These are phyloP conservation scores for Entelexis paramagnoliae DNA, from an alignment of 1,139 yeast genomes.

Conservation along the genomic window DNA sequence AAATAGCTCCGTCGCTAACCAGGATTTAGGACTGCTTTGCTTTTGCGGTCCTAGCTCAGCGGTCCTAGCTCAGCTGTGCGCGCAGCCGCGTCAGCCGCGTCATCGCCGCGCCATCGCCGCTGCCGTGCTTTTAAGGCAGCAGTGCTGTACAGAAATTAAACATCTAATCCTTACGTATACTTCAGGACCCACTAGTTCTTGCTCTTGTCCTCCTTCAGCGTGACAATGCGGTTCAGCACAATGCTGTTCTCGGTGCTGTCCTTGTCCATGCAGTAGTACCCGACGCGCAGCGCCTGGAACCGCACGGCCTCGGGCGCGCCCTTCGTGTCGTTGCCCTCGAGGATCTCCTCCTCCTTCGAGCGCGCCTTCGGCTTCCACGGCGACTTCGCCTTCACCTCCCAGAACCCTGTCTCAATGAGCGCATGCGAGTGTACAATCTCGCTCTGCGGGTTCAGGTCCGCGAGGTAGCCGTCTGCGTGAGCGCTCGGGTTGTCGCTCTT, in stretches of 20 bases:
- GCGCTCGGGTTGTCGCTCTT: slow-evolving; percentile 83
- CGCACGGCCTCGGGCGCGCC: slow-evolving; percentile 73
- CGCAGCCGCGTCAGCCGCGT: too few species aligned
- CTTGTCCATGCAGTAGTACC: slow-evolving; percentile 85
- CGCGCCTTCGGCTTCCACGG: slow-evolving; percentile 59
- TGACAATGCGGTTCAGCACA: slow-evolving; percentile 77
- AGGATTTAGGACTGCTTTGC: too few species aligned
- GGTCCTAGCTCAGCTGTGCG: too few species aligned
- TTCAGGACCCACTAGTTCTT: slow-evolving; percentile 24
- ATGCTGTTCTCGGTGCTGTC: slow-evolving; percentile 54
- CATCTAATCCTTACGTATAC: not conserved
- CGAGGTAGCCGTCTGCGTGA: slow-evolving; percentile 77
- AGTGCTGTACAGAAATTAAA: not conserved
- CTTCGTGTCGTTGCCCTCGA: slow-evolving; percentile 47
- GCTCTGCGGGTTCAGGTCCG: slow-evolving; percentile 70
- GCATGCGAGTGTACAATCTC: slow-evolving; percentile 59
- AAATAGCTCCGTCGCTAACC: too few species aligned
- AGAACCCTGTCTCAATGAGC: slow-evolving; percentile 68
- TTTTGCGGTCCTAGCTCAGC: too few species aligned
- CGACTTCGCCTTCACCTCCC: slow-evolving; percentile 53
- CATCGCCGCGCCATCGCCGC: too few species aligned
- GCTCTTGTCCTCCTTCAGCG: slow-evolving; percentile 58
- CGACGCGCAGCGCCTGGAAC: slow-evolving; percentile 96
- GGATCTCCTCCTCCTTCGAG: slow-evolving; percentile 27
- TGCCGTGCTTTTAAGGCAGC: too few species aligned